A percentile compares a stretch with the other conserved stretches of the same genome.
Conservation (phyloP, 805 yeast species). For the Danielia reshetovae region DNA sequence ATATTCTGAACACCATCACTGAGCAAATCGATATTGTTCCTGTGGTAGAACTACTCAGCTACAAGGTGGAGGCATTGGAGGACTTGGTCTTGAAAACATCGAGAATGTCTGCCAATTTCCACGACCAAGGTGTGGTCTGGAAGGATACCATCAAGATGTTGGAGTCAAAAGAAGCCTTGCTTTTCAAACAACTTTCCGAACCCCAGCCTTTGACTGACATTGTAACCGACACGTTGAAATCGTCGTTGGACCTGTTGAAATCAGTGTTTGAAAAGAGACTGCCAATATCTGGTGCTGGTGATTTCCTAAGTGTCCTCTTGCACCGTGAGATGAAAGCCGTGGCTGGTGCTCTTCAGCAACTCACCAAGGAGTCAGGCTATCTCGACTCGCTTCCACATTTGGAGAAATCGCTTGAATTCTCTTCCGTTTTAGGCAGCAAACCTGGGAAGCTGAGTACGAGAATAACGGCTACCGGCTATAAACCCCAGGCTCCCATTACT, state of each 20-base stretch:
- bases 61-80: conserved; percentile 24
- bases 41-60: conserved; percentile 25
- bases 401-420: neutral
- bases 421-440: neutral
- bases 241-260: neutral
- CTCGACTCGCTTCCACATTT: neutral
- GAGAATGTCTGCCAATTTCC: conserved; percentile 23
- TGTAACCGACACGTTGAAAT: neutral
- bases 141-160: conserved; percentile 19
- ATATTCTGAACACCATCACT: conserved; percentile 29
- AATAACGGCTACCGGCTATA: neutral
- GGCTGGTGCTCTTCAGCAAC: conserved; percentile 6
- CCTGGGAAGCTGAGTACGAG: neutral
- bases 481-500: too few relatives aligned
- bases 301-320: neutral
- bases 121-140: conserved; percentile 28
- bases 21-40: conserved; percentile 34
- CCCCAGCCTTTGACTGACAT: neutral
- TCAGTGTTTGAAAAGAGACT: neutral
- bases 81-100: conserved; percentile 24
- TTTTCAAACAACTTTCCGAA: conserved; percentile 11
- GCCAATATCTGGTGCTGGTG: neutral
- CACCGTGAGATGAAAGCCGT: conserved; percentile 23
- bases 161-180: conserved; percentile 23
- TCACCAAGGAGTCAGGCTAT: neutral